phyloP scores from a whole-genome alignment of 257 asterid species.

The Coffea canephora region DNA sequence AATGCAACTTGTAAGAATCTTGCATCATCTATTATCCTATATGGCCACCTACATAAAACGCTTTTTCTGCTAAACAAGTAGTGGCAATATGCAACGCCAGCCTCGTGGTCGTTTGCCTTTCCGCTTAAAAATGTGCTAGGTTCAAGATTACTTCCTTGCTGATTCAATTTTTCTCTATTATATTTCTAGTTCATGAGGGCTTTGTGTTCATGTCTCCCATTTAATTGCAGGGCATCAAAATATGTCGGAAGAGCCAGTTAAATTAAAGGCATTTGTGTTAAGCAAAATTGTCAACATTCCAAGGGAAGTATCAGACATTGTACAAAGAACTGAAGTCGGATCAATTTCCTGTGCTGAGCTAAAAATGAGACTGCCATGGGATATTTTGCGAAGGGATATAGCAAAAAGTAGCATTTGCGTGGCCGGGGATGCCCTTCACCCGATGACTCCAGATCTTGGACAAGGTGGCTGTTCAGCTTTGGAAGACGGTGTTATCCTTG shows the following conservation, averaged over 20 bases:
- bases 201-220: background rate
- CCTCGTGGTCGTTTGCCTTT: background rate
- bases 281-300: conserved; percentile 33
- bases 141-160: background rate
- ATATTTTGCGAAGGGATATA: conserved; percentile 44
- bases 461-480: conserved; percentile 82
- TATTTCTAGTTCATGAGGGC: background rate
- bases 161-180: background rate
- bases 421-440: conserved; percentile 78
- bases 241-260: conserved; percentile 38
- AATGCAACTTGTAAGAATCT: conserved; percentile 45
- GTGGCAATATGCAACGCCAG: background rate
- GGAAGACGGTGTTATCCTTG: conserved; percentile 66
- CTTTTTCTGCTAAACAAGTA: background rate
- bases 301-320: conserved; percentile 29
- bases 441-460: conserved; percentile 79
- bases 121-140: background rate
- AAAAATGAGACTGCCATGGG: conserved; percentile 60
- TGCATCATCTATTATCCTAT: background rate
- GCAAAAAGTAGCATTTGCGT: conserved; percentile 50
- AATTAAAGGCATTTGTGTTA: conserved; percentile 59
- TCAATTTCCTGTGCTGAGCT: conserved; percentile 45
- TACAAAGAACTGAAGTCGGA: conserved; percentile 47
- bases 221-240: conserved; percentile 19
- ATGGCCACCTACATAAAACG: background rate